Base-by-base conservation (phyloP, 805 yeast genomes). In the Teunomyces aglyptinius region DNA sequence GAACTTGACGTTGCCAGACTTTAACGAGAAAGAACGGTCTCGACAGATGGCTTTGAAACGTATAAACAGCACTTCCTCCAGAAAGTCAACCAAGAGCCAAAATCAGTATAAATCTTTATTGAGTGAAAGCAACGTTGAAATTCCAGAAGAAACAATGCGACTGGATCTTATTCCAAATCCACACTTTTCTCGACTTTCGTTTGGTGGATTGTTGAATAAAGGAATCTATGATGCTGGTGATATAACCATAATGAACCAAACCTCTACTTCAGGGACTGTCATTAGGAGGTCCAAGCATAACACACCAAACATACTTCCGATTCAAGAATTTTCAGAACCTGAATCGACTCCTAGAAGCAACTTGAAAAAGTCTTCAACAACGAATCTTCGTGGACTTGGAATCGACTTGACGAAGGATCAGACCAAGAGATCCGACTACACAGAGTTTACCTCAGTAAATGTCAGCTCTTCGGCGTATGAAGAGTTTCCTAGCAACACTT, bases 111-210 rank as follows among this genome's bases (percentile, higher is more conserved):
- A 42, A 28, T 63, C 69, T 2, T 46, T 63, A 48, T 55, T 65
- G 16, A 45, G 51, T 27, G 61, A 55, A 34, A 52, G 51, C 13
- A 52, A 56, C 33, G 64, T 59, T 34, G 52, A 43, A 4, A 26
- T 15, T 31, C 47, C 49, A 45, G 40, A 45, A 27, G 43, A 51
- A 33, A 6, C 47, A 45, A 42, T 15, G 40, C 41, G 38, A 24
- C 38, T 36, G 32, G 61, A 50, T 6, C 56, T 68, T 44, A 66
- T 70, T 31, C 77, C 77, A 5, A 72, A 73, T 43, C 76, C 76
- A 8, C 55, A 71, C 29, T 73, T 73, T 46, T 73, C 77, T 0
- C 59, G 68, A 31, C 61, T 73, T 43, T 71, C 77, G 0, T 69
- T 73, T 54, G 70, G 70, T 42, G 75, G 72, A 2, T 54, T 71